Conservation (phyloP, 2,329 filamentous ascomycete genomes). For the Fusarium proliferatum region DNA sequence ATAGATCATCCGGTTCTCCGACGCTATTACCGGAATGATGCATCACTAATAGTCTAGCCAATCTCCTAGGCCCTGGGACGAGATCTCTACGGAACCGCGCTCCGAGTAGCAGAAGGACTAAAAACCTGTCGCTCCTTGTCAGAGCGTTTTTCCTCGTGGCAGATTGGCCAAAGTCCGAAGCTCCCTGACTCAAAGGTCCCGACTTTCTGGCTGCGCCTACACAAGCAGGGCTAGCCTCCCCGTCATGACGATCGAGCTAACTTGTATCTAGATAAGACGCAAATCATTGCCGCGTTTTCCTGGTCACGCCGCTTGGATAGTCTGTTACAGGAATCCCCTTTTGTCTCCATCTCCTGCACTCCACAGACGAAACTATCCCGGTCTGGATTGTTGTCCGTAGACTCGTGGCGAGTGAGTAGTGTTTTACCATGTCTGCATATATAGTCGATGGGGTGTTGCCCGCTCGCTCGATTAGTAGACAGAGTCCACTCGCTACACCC, state of each 20-base stretch:
- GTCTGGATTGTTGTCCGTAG: slow-evolving; percentile 7
- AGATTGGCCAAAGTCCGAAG: neutral
- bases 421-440: slow-evolving; percentile 6
- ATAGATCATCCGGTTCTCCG: neutral
- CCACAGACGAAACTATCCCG: slow-evolving; percentile 1
- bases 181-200: neutral
- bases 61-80: neutral
- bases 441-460: slow-evolving; percentile 1
- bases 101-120: neutral
- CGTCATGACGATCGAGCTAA: neutral
- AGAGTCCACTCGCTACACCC: neutral
- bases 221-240: neutral
- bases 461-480: neutral
- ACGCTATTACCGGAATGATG: neutral
- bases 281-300: neutral
- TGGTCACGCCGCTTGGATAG: neutral
- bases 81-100: neutral
- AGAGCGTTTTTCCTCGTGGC: neutral
- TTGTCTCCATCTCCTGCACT: neutral
- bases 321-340: neutral
- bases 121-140: neutral
- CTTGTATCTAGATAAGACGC: neutral
- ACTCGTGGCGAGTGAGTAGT: neutral
- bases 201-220: neutral
- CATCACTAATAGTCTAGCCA: neutral